Base-by-base conservation (phyloP, 768 basidiomycete species). In the Suillus subalutaceus region DNA sequence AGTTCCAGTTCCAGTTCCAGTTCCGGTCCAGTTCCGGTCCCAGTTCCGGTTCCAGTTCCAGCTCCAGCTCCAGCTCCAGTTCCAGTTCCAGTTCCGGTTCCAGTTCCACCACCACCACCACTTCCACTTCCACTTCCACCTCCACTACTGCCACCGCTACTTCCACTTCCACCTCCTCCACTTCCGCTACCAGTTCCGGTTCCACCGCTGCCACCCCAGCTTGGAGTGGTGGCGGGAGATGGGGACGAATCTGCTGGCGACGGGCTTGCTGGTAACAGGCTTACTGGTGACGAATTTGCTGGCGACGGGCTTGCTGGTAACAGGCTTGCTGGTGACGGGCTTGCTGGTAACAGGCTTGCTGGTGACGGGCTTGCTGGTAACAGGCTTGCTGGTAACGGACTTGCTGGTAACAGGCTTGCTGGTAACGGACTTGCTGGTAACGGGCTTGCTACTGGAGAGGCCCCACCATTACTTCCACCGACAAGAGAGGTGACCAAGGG, bases 371-470 rank as follows among this genome's bases (percentile, higher is more conserved):
- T 26, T 26, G 26, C 62, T 52, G 38, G 69, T 35, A 85, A 57
- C 2, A 85, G 82, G 46, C 84, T 70, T 8, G 81, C 77, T 16
- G 82, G 81, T 30, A 82, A 53, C 9, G 81, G 75, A 26, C 26
- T 26, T 26, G 26, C n/a, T n/a, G 32, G 63, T 41, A 3, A 67
- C 50, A 15, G 3, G 15, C 7, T 3, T 23, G 6, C 48, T 66
- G 32, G 57, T 37, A 5, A 65, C 35, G 23, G 65, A 43, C 4
- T 68, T 26, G 9, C 3, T 63, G 32, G 60, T 41, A 6, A 65
- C 35, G 23, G 64, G 41, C 6, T 68, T 26, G 6, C 44, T 6
- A 67, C 62, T 52, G 38, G 10, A 63, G 64, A 16, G 35, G 32
- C 13, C 13, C 56, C 35, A 23, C 37, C n/a, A 37, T 66, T 20